Base-by-base conservation (phyloP, 768 basidiomycete species). In the Kwoniella shandongensis region DNA sequence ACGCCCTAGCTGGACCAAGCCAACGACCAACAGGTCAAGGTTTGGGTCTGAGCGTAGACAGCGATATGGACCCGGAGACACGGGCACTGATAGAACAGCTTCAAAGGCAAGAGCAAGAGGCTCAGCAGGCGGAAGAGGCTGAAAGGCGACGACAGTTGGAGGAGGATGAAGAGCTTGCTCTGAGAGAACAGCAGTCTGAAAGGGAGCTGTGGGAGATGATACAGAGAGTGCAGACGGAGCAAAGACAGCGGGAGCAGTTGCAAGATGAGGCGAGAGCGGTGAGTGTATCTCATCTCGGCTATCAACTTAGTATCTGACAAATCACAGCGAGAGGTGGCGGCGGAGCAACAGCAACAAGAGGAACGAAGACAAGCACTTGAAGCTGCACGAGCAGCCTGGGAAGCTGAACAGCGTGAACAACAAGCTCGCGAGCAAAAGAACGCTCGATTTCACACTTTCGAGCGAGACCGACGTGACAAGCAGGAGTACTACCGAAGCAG, bases 171-270 rank as follows among this genome's bases (percentile, higher is more conserved):
- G 64, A 70, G 32, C 55, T 72, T 12, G 77, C 77, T 2, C 56
- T 73, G 60, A 66, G 62, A 39, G 73, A 76, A 45, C 77, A 78
- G 54, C 69, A 70, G 44, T 59, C 67, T 23, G 77, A 78, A 51
- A 65, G 74, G 55, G 70, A 70, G 18, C 62, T 70, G 8, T 78
- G 75, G 70, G 61, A 73, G 48, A 59, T 61, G 35, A 63, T 70
- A 63, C 68, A 75, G 57, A 52, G 53, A 27, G 54, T 63, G 44
- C 53, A 69, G 47, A 15, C 52, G 12, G 56, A 67, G 48, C 46
- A 69, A 29, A 58, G 60, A 38, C 66, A 70, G 36, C 44, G 59
- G 29, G 52, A 65, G 30, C 66, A 65, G 38, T 60, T 56, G 15
- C 71, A 73, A 50, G 75, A 76, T 57, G 71, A 63, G 39, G 44